A percentile compares a stretch with the other conserved stretches of the same genome.
Evolutionary conservation across 306 rosid genomes (phyloP).

Genomic region (Vigna angularis): DNA sequence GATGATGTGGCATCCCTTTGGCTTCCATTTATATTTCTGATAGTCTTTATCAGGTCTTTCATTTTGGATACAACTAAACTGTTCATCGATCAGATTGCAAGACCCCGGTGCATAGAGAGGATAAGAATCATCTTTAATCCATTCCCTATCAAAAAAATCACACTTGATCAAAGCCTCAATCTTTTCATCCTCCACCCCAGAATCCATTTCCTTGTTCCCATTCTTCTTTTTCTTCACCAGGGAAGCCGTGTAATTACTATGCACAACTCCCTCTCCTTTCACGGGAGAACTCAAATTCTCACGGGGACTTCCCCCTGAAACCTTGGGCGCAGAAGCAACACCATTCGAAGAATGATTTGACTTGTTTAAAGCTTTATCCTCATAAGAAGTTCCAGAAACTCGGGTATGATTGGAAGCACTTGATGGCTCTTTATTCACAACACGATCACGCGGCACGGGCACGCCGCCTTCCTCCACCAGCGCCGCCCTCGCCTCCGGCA

Average conservation of each 20-base stretch:
- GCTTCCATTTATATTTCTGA: conserved; percentile 84
- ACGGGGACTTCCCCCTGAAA: conserved; percentile 34
- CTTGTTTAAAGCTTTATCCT: conserved; percentile 34
- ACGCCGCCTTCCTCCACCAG: conserved; percentile 93
- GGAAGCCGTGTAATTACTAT: conserved; percentile 51
- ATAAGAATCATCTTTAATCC: conserved; percentile 78
- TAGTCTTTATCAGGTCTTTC: conserved; percentile 80
- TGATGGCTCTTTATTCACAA: conserved; percentile 11
- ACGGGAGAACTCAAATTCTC: conserved; percentile 29
- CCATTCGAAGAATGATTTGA: conserved; percentile 50
- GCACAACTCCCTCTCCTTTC: conserved; percentile 19
- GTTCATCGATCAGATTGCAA: conserved; percentile 77
- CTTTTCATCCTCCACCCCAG: conserved; percentile 38
- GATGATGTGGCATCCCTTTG: conserved; percentile 80
- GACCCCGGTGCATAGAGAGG: conserved; percentile 85
- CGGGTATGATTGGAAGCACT: conserved; percentile 38
- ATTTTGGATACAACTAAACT: conserved; percentile 73
- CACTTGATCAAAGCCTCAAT: conserved; percentile 68
- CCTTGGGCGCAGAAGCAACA: conserved; percentile 20
- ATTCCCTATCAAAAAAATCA: conserved; percentile 78
- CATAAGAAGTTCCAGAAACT: conserved; percentile 39
- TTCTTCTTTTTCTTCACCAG: conserved; percentile 44
- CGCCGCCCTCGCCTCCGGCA: conserved; percentile 73
- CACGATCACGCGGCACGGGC: conserved; percentile 56
- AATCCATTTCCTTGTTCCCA: conserved; percentile 25